A percentile compares a stretch with the other conserved stretches of the same genome.
These are phyloP conservation scores for Nitzschia putrida DNA, from an alignment of 108 stramenopile genomes.

Conservation along the genomic window DNA sequence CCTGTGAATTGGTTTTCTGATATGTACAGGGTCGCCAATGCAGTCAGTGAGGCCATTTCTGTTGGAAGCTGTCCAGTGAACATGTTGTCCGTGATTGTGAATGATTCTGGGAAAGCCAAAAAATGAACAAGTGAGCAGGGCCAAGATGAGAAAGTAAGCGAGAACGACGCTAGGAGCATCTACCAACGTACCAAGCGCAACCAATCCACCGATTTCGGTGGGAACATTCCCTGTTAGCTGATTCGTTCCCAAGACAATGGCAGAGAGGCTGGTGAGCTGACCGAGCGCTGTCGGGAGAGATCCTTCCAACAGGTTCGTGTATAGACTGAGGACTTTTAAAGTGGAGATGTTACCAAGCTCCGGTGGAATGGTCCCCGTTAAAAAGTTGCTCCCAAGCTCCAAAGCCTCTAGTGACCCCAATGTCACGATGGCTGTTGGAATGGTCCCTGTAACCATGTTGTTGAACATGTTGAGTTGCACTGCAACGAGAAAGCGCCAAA, in stretches of 20 bases:
- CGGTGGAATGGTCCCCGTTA: conserved; percentile 58
- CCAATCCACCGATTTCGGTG: conserved; percentile 17
- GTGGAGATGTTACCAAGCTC: conserved; percentile 44
- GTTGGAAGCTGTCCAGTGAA: conserved; percentile 7
- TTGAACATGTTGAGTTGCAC: conserved; percentile 20
- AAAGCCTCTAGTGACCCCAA: conserved; percentile 51
- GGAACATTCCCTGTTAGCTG: conserved; percentile 29
- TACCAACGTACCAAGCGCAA: conserved; percentile 11
- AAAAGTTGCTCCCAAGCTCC: conserved; percentile 48
- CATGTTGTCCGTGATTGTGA: conserved; percentile 3
- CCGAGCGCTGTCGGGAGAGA: conserved; percentile 27
- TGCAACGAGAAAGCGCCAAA: not conserved
- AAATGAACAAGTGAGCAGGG: not conserved
- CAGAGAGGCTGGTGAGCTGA: conserved; percentile 2
- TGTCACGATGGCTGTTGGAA: conserved; percentile 59
- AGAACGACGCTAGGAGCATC: conserved; percentile 13
- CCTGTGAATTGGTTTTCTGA: conserved; percentile 28
- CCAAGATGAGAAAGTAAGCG: conserved; percentile 28
- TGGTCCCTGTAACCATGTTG: conserved; percentile 50
- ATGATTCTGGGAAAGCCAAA: not conserved
- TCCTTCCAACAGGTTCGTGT: conserved; percentile 27
- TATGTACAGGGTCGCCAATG: conserved; percentile 18
- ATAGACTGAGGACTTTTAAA: conserved; percentile 38
- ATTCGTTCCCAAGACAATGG: conserved; percentile 16
- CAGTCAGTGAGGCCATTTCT: conserved; percentile 6